These are phyloP conservation scores for Begonia fuchsioides DNA, from an alignment of 306 rosid genomes.

Conservation along the genomic window DNA sequence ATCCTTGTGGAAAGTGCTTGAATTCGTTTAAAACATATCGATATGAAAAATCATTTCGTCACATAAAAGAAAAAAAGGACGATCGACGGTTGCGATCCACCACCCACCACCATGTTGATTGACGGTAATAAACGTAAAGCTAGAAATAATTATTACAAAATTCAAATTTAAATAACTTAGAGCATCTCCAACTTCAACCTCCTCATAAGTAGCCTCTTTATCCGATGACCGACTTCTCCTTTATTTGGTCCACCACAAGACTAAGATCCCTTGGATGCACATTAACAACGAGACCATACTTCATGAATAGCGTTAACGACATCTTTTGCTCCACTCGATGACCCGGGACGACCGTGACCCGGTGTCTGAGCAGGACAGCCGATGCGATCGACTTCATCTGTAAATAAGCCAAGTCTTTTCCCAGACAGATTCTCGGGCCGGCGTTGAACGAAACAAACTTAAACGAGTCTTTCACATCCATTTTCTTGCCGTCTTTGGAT, in stretches of 20 bases:
- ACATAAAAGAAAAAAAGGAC: no score
- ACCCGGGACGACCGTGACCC: constrained; percentile 33
- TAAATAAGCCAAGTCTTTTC: constrained; percentile 76
- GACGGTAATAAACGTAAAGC: neutral
- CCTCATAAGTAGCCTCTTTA: neutral
- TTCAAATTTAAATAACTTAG: neutral
- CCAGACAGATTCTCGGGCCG: constrained; percentile 76
- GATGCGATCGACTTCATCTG: constrained; percentile 93
- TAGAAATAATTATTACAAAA: neutral
- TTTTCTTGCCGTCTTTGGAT: constrained; percentile 25
- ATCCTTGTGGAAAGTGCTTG: no score
- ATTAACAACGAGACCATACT: constrained; percentile 58
- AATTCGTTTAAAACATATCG: no score
- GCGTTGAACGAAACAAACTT: constrained; percentile 69
- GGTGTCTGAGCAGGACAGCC: constrained; percentile 54
- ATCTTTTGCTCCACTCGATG: constrained; percentile 88
- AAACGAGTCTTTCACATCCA: constrained; percentile 42
- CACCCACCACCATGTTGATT: no score
- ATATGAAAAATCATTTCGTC: no score
- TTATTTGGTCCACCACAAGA: constrained; percentile 28
- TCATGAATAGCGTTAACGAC: constrained; percentile 90
- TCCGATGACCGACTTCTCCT: constrained; percentile 1
- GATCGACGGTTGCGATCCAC: no score
- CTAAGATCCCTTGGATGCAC: constrained; percentile 47
- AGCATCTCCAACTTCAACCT: neutral